phyloP scores from a whole-genome alignment of 805 yeast species.

The Saccharomycopsis sp. region DNA sequence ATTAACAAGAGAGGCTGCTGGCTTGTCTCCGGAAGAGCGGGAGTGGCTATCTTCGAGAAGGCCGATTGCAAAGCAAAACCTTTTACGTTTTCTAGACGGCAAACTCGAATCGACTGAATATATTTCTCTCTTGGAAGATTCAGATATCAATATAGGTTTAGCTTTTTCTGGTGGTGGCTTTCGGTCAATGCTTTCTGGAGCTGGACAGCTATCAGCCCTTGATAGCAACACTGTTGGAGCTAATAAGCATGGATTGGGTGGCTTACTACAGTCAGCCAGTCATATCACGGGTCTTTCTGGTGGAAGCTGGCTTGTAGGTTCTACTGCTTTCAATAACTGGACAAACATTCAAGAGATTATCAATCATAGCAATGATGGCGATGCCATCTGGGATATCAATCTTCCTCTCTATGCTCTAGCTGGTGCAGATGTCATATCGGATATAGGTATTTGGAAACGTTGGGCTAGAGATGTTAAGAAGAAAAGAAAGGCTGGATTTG shows the following conservation, averaged over 20 bases:
- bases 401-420: constrained; percentile 54
- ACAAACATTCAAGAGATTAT: constrained; percentile 59
- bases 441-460: constrained; percentile 39
- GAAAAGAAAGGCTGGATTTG: constrained; percentile 49
- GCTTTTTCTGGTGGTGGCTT: constrained; percentile 86
- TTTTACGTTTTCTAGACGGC: constrained; percentile 38
- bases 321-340: constrained; percentile 64
- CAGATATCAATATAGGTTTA: constrained; percentile 45
- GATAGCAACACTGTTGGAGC: constrained; percentile 63
- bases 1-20: constrained; percentile 41
- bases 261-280: constrained; percentile 61
- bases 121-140: constrained; percentile 30
- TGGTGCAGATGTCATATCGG: constrained; percentile 48
- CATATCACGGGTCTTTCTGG: constrained; percentile 78
- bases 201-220: constrained; percentile 73
- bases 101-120: constrained; percentile 31
- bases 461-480: constrained; percentile 35
- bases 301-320: constrained; percentile 74
- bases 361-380: constrained; percentile 29
- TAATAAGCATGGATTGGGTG: constrained; percentile 57
- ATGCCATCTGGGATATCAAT: constrained; percentile 58
- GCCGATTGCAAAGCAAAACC: constrained; percentile 39
- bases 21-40: constrained; percentile 40
- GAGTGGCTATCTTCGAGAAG: constrained; percentile 48
- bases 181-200: constrained; percentile 81